phyloP scores from a whole-genome alignment of 805 yeast genomes.

The Saturnispora kantuleensis region DNA sequence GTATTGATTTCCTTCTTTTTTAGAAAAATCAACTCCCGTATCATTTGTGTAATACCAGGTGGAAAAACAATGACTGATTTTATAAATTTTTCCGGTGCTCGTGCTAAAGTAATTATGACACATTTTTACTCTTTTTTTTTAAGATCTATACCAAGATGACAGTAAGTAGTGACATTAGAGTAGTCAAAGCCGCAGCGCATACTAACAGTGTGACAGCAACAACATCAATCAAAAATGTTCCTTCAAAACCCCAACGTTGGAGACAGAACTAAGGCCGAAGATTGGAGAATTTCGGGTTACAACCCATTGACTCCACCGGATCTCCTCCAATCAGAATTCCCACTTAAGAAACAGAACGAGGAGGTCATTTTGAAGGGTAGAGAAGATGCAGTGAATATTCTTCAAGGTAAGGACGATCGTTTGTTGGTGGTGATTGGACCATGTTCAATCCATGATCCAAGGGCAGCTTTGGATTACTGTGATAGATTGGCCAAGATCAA shows the following conservation, averaged over 20 bases:
- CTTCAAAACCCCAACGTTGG: conserved; percentile 77
- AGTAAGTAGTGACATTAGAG: neutral
- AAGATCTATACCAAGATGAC: conserved; percentile 2
- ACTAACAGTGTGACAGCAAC: conserved; percentile 7
- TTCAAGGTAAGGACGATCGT: conserved; percentile 80
- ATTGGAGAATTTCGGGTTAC: conserved; percentile 78
- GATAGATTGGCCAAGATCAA: conserved; percentile 48
- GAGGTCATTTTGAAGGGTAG: conserved; percentile 66
- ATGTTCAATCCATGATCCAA: conserved; percentile 92
- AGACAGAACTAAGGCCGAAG: conserved; percentile 68
- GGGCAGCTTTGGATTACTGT: conserved; percentile 86
- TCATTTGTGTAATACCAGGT: neutral
- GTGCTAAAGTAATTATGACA: neutral
- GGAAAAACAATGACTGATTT: conserved; percentile 1
- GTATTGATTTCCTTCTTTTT: neutral
- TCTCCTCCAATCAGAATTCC: conserved; percentile 76
- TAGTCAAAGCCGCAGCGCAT: neutral
- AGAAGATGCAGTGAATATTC: conserved; percentile 58
- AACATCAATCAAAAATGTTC: conserved; percentile 46
- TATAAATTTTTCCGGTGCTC: conserved; percentile 1
- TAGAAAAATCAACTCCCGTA: neutral
- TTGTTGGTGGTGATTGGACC: conserved; percentile 90
- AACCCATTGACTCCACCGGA: conserved; percentile 96
- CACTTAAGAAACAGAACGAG: conserved; percentile 50
- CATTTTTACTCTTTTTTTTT: neutral